Percentiles rank a stretch among this genome's conserved stretches.
Conservation (phyloP, 108 stramenopile genomes). For the Mediolabrus comicus region DNA sequence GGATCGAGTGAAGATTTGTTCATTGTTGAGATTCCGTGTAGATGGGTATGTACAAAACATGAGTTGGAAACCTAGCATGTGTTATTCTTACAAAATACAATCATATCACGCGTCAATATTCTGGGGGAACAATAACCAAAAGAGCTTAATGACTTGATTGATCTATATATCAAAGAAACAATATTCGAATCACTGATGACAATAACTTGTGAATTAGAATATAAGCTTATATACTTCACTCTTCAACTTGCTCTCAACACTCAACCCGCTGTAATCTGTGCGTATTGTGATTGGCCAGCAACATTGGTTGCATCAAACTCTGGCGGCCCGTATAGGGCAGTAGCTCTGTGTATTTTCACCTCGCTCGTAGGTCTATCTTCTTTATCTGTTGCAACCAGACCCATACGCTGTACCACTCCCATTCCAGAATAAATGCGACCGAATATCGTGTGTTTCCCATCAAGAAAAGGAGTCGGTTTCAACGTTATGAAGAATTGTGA, state of each 20-base stretch:
- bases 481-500: conserved; percentile 83
- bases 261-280: neutral
- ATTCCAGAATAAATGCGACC: conserved; percentile 88
- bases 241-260: too few species aligned
- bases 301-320: neutral
- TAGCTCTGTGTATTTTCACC: conserved; percentile 56
- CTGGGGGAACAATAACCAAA: neutral
- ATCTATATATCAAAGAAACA: neutral
- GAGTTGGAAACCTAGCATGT: neutral
- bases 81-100: neutral
- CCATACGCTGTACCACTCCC: conserved; percentile 91
- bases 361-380: conserved; percentile 79
- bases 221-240: neutral
- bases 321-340: conserved; percentile 31
- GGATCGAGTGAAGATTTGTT: neutral
- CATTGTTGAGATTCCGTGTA: neutral
- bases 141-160: neutral
- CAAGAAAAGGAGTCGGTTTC: conserved; percentile 87
- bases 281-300: neutral
- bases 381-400: conserved; percentile 86
- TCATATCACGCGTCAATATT: too few species aligned
- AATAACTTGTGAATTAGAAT: neutral
- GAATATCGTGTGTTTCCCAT: conserved; percentile 87
- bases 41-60: neutral
- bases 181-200: conserved; percentile 3